These are phyloP conservation scores for Cordyceps cicadae DNA, from an alignment of 2,329 filamentous ascomycete genomes.

Conservation along the genomic window DNA sequence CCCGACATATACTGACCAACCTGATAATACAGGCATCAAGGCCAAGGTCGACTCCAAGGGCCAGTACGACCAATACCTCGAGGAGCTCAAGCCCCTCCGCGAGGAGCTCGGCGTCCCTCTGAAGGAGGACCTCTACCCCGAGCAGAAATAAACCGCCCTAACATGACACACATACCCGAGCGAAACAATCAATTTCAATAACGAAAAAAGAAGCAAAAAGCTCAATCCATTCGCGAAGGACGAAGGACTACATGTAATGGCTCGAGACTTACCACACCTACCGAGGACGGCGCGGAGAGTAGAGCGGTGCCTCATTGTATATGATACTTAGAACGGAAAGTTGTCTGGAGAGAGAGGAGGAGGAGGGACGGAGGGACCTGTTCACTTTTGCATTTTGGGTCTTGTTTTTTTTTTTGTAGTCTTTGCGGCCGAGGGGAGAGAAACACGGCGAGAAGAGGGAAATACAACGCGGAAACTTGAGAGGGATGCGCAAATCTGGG, in stretches of 20 bases:
- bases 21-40: slow-evolving; percentile 66
- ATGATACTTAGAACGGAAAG: slow-evolving; percentile 24
- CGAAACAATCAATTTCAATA: not conserved
- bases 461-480: not conserved
- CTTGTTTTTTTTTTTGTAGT: not conserved
- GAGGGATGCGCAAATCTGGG: not conserved
- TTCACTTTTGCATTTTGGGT: not conserved
- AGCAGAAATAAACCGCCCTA: slow-evolving; percentile 34
- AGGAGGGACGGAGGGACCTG: not conserved
- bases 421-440: not conserved
- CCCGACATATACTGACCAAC: not conserved
- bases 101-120: slow-evolving; percentile 88
- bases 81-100: slow-evolving; percentile 83
- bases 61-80: slow-evolving; percentile 94
- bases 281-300: not conserved
- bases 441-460: not conserved
- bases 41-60: slow-evolving; percentile 98
- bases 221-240: not conserved
- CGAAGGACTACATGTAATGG: slow-evolving; percentile 6
- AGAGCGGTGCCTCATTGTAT: slow-evolving; percentile 23
- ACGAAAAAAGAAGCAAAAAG: not conserved
- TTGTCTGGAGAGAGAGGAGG: not conserved
- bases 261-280: slow-evolving; percentile 1
- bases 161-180: not conserved
- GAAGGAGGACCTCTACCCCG: slow-evolving; percentile 88